Evolutionary conservation across 179 eudicot genomes (phyloP).

Genomic region (Nepenthes alata): DNA sequence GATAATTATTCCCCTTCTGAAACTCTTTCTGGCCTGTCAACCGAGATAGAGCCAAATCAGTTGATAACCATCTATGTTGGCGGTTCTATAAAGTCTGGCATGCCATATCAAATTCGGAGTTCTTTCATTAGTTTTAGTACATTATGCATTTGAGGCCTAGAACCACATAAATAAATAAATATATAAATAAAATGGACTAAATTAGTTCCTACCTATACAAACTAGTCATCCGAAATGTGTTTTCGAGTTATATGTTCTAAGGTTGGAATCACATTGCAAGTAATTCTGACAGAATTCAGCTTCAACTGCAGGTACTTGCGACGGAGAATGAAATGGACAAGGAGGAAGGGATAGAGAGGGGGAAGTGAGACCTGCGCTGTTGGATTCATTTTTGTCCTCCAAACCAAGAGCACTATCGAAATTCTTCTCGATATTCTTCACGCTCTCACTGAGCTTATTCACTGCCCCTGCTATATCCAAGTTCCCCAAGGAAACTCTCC

Average conservation of each 20-base stretch:
- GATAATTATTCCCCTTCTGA: too few relatives aligned
- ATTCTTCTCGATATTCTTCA: constrained; percentile 90
- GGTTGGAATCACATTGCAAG: neutral
- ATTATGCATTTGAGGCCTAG: too few relatives aligned
- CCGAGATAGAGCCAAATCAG: too few relatives aligned
- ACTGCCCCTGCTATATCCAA: constrained; percentile 91
- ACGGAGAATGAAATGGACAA: neutral
- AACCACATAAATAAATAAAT: too few relatives aligned
- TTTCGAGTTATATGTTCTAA: too few relatives aligned
- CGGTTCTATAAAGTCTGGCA: too few relatives aligned
- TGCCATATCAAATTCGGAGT: too few relatives aligned
- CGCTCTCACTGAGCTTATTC: constrained; percentile 87
- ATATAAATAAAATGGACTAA: too few relatives aligned
- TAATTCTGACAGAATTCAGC: neutral
- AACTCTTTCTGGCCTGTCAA: too few relatives aligned
- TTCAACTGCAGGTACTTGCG: neutral
- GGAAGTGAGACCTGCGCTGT: constrained; percentile 37
- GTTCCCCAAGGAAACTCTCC: constrained; percentile 64
- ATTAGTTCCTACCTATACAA: neutral
- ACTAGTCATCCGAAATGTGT: too few relatives aligned
- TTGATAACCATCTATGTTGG: too few relatives aligned
- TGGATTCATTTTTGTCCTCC: constrained; percentile 44
- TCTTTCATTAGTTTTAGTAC: too few relatives aligned
- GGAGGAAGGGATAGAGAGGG: neutral
- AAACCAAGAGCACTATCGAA: constrained; percentile 89